A percentile compares a stretch with the other conserved stretches of the same genome.
phyloP scores from a whole-genome alignment of 176 grass and related monocot genomes.

The Cocos nucifera region DNA sequence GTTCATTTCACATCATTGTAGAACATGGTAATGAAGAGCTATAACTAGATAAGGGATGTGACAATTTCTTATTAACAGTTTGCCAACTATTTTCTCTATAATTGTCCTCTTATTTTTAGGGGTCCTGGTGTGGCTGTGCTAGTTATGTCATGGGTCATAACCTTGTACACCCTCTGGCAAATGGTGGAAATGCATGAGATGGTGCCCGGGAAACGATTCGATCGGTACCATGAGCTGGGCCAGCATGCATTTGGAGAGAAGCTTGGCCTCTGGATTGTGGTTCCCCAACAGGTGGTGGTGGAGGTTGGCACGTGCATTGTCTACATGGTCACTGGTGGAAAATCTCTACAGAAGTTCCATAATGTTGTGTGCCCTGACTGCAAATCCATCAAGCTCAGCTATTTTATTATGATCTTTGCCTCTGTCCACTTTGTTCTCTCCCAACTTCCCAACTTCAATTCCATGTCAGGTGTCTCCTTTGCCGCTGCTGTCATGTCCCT shows the following conservation, averaged over 20 bases:
- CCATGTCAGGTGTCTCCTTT: background rate
- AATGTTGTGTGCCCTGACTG: constrained; percentile 12
- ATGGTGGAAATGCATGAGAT: constrained; percentile 70
- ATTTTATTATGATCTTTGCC: background rate
- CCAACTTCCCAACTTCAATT: background rate
- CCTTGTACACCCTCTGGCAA: constrained; percentile 59
- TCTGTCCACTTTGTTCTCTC: background rate
- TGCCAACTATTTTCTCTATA: no score
- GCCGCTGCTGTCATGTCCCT: background rate
- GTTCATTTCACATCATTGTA: no score
- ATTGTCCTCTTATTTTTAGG: constrained; percentile 4
- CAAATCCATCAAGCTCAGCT: background rate
- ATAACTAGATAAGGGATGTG: no score
- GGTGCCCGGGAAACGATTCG: constrained; percentile 57
- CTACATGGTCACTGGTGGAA: constrained; percentile 78
- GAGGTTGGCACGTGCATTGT: constrained; percentile 51
- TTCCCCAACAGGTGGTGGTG: constrained; percentile 62
- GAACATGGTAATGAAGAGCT: no score
- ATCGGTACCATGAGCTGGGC: constrained; percentile 64
- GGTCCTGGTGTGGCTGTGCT: constrained; percentile 30
- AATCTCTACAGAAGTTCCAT: constrained; percentile 47
- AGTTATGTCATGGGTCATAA: constrained; percentile 42
- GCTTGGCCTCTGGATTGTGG: constrained; percentile 61
- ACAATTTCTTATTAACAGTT: no score
- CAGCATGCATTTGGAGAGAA: constrained; percentile 53